Conservation (phyloP, 208 protist genomes). For the Leishmania braziliensis region DNA sequence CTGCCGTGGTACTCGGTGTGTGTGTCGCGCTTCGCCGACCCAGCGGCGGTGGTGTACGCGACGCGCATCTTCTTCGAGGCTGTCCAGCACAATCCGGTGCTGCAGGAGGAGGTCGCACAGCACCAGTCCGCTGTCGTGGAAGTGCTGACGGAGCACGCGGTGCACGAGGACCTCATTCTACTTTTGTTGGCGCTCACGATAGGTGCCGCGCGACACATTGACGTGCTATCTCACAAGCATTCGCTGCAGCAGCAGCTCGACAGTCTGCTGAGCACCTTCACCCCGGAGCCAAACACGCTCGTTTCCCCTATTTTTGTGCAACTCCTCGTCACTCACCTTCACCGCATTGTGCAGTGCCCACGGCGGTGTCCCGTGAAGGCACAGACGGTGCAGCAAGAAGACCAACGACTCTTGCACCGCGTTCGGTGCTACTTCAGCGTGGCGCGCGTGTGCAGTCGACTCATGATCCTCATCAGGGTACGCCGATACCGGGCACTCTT, state of each 20-base stretch:
- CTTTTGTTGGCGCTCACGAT: constrained; percentile 67
- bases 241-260: constrained; percentile 71
- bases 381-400: constrained; percentile 40
- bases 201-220: constrained; percentile 45
- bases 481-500: constrained; percentile 45
- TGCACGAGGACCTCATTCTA: constrained; percentile 73
- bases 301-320: constrained; percentile 75
- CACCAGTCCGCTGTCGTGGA: constrained; percentile 66
- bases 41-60: constrained; percentile 69
- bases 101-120: constrained; percentile 54
- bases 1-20: constrained; percentile 73
- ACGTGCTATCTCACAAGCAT: constrained; percentile 61
- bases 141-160: constrained; percentile 55
- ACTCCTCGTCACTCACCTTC: constrained; percentile 57
- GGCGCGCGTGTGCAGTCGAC: constrained; percentile 53
- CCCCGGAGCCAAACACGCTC: constrained; percentile 42
- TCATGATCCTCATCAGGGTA: constrained; percentile 66
- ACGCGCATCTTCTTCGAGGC: constrained; percentile 76
- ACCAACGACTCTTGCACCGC: constrained; percentile 46
- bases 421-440: constrained; percentile 53
- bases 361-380: constrained; percentile 17
- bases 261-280: constrained; percentile 49
- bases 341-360: constrained; percentile 38
- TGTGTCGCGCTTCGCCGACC: constrained; percentile 69
- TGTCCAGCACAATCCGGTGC: constrained; percentile 42